These are phyloP conservation scores for Podaxis sp. DNA, from an alignment of 768 basidiomycete genomes.

Conservation along the genomic window DNA sequence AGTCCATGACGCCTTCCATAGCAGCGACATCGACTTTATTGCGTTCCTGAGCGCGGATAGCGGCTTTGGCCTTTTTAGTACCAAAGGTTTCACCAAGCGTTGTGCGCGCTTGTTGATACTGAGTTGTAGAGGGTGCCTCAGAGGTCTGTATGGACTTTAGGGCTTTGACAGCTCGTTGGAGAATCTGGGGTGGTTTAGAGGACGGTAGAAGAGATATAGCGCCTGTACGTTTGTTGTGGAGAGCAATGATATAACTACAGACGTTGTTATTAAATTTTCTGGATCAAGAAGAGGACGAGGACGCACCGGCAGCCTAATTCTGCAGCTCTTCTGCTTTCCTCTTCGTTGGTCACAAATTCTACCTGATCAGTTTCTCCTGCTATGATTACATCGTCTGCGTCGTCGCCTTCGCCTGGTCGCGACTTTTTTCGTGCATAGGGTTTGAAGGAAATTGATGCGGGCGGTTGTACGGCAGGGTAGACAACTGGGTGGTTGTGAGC, in stretches of 20 bases:
- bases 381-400: slow-evolving; percentile 44
- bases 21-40: slow-evolving; percentile 88
- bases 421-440: slow-evolving; percentile 51
- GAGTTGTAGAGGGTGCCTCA: slow-evolving; percentile 45
- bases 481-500: slow-evolving; percentile 22
- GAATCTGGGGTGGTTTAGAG: slow-evolving; percentile 60
- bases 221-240: slow-evolving; percentile 76
- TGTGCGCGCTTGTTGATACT: slow-evolving; percentile 63
- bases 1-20: slow-evolving; percentile 80
- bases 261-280: slow-evolving; percentile 6
- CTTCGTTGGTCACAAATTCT: slow-evolving; percentile 72
- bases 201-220: slow-evolving; percentile 68
- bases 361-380: slow-evolving; percentile 84
- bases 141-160: slow-evolving; percentile 63
- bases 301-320: slow-evolving; percentile 69
- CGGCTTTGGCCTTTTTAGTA: slow-evolving; percentile 88
- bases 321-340: slow-evolving; percentile 46
- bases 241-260: slow-evolving; percentile 75
- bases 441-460: slow-evolving; percentile 56
- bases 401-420: slow-evolving; percentile 26
- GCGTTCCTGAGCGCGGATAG: slow-evolving; percentile 81
- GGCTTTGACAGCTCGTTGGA: slow-evolving; percentile 80
- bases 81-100: slow-evolving; percentile 92
- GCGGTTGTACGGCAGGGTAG: slow-evolving; percentile 65
- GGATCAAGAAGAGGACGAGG: background rate